A percentile compares a stretch with the other conserved stretches of the same genome.
phyloP scores from a whole-genome alignment of 441 rosid genomes.

The Kokia cookei region DNA sequence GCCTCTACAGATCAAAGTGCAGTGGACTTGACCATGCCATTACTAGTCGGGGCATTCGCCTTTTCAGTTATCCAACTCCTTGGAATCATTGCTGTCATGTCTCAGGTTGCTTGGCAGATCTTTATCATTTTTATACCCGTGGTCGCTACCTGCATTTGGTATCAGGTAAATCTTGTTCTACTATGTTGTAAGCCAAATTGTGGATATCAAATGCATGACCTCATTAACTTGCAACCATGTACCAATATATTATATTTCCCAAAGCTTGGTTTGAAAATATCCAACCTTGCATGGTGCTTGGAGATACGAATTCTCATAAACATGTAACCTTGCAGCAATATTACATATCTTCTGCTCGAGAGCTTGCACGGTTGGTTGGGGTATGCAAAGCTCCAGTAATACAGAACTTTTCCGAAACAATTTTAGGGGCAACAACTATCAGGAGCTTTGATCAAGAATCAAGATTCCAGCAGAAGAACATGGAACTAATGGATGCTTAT shows the following conservation, averaged over 20 bases:
- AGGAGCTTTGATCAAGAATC: slow-evolving; percentile 77
- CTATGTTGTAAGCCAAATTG: not conserved
- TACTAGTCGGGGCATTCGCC: slow-evolving; percentile 43
- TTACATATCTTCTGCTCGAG: slow-evolving; percentile 79
- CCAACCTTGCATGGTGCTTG: not conserved
- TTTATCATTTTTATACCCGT: slow-evolving; percentile 76
- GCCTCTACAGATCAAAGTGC: slow-evolving; percentile 87
- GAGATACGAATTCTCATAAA: not conserved
- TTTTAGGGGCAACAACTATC: slow-evolving; percentile 76
- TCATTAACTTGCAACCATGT: not conserved
- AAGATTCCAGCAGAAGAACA: slow-evolving; percentile 56
- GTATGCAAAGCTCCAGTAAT: slow-evolving; percentile 80
- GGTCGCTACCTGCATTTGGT: slow-evolving; percentile 64
- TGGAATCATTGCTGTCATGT: slow-evolving; percentile 82
- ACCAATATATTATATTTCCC: not conserved
- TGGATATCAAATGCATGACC: not conserved
- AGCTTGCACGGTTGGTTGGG: slow-evolving; percentile 72
- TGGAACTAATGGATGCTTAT: slow-evolving; percentile 64
- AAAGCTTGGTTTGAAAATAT: not conserved
- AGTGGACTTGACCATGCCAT: slow-evolving; percentile 52
- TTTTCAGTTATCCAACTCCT: slow-evolving; percentile 50
- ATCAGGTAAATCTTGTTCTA: slow-evolving; percentile 46
- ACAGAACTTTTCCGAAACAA: slow-evolving; percentile 86
- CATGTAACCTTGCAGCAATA: slow-evolving; percentile 47
- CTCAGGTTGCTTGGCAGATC: slow-evolving; percentile 86